Percentiles rank a stretch among this genome's conserved stretches.
Conservation (phyloP, 208 protist genomes). For the Acanthamoeba lenticulata region DNA sequence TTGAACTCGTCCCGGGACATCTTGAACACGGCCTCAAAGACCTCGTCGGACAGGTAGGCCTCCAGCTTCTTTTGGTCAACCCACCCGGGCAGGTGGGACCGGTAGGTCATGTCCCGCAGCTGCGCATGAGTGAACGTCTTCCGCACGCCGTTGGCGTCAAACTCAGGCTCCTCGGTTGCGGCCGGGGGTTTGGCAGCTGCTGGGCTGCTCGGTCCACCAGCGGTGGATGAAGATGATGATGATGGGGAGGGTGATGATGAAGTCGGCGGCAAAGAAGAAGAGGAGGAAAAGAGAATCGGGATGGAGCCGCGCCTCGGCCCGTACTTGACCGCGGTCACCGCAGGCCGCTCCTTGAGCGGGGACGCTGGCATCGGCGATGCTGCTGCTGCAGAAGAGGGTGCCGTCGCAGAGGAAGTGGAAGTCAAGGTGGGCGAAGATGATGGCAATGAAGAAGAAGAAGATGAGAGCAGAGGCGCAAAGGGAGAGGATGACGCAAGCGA, state of each 20-base stretch:
- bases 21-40: background rate
- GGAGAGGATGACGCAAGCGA: background rate
- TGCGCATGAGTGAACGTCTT: background rate
- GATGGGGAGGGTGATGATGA: too few species aligned
- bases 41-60: slow-evolving; percentile 35
- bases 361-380: too few species aligned
- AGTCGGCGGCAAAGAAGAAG: too few species aligned
- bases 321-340: background rate
- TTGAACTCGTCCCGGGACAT: slow-evolving; percentile 30
- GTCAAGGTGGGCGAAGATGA: too few species aligned
- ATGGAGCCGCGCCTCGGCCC: too few species aligned
- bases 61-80: background rate
- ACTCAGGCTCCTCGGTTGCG: background rate
- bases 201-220: background rate
- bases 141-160: background rate
- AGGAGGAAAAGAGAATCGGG: too few species aligned
- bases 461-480: background rate
- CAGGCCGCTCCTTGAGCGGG: too few species aligned
- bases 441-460: too few species aligned
- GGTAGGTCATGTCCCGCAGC: background rate
- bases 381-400: too few species aligned
- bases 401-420: too few species aligned
- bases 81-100: background rate
- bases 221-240: too few species aligned
- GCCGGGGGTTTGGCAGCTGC: background rate